Evolutionary conservation across 441 rosid genomes (phyloP), one percentile per base, ranked within the genome.

Genomic region (Codiaeum variegatum): DNA sequence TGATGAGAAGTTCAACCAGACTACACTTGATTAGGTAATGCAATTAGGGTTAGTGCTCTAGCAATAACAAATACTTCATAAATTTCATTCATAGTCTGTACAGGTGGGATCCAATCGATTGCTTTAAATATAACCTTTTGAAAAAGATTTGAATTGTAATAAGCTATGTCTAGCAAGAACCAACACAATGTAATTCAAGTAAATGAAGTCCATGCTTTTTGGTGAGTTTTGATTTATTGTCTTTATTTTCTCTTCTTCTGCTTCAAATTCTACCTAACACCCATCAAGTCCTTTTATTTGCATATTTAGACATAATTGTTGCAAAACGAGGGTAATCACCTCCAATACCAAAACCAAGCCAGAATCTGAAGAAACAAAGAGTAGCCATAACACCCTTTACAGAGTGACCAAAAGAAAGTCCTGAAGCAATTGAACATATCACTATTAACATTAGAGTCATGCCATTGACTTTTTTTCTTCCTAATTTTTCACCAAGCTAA

Each of bases 281-380:
- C 3, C 93, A 93, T 2, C 96, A 85, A n/a, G 96, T 91, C 75
- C 78, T 88, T 80, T 89, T 88, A 74, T 91, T 91, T 34, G 97
- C 88, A 67, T 89, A 91, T 70, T 91, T 94, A 0, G 97, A 91
- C 97, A 86, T 89, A 72, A 91, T 91, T 5, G 94, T 91, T 18
- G 97, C 97, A 0, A 92, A 91, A 29, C 88, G 85, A 1, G 94
- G 97, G 77, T 91, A 89, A 56, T 91, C 97, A 12, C 97, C 94
- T 6, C 94, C 94, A 1, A 91, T 91, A 21, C 97, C 97, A 40
- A 91, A 91, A n/a, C 97, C 94, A 10, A 91, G 94, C 97, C 97
- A 91, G 78, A 91, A 91, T 28, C 97, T 82, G 82, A 91, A 91
- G 81, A 91, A 91, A 76, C 97, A 91, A 10, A 91, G 86, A 0